phyloP scores from a whole-genome alignment of 2,329 filamentous ascomycete species.

The Exophiala phaeomuriformis region DNA sequence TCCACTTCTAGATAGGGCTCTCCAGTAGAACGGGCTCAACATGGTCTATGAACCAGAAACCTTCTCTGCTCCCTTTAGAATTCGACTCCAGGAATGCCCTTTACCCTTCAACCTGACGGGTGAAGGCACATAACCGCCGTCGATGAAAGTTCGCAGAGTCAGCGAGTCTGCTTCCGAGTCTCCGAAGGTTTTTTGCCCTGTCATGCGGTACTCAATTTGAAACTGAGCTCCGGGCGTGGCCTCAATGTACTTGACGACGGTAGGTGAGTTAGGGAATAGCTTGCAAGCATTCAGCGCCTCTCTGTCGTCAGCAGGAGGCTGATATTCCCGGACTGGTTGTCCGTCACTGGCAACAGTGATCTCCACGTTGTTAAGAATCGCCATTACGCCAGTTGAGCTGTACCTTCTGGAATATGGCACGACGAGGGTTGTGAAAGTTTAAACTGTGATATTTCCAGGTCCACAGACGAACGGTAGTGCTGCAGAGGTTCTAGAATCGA shows the following conservation, averaged over 20 bases:
- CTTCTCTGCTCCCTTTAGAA: neutral
- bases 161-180: neutral
- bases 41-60: neutral
- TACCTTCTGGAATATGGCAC: neutral
- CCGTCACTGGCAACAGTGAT: slow-evolving; percentile 2
- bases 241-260: slow-evolving; percentile 4
- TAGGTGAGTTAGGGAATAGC: neutral
- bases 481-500: no score
- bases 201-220: neutral
- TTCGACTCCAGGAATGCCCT: neutral
- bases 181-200: neutral
- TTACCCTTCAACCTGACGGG: neutral
- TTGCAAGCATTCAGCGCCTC: neutral
- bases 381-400: neutral
- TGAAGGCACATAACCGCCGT: neutral
- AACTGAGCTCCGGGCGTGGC: slow-evolving; percentile 1
- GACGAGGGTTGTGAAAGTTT: neutral
- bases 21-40: neutral
- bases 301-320: neutral
- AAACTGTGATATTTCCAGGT: no score
- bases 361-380: slow-evolving; percentile 8
- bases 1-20: neutral
- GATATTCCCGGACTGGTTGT: neutral
- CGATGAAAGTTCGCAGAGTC: neutral
- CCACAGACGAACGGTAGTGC: no score